Conservation (phyloP, 805 yeast genomes). For the Lipomyces japonicus region DNA sequence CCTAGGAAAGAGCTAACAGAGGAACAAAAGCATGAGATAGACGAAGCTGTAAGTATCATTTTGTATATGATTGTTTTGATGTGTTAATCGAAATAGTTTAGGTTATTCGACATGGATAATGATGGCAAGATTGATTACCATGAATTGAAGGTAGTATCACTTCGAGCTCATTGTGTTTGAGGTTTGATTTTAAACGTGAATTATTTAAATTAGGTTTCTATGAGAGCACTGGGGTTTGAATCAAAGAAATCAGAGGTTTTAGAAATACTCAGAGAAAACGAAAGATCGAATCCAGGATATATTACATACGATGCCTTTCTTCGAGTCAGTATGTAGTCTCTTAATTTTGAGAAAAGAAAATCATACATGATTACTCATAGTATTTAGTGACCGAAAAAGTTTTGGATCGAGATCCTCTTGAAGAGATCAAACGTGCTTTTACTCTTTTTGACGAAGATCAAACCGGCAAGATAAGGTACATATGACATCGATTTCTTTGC, state of each 20-base stretch:
- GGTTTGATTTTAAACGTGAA: neutral
- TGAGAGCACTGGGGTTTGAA: conserved; percentile 92
- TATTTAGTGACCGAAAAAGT: conserved; percentile 68
- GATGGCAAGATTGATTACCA: conserved; percentile 91
- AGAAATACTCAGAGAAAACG: conserved; percentile 74
- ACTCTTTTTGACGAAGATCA: conserved; percentile 80
- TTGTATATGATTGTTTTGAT: neutral
- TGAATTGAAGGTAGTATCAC: conserved; percentile 73
- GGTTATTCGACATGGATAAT: conserved; percentile 84
- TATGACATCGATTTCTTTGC: neutral
- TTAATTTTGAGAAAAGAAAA: neutral
- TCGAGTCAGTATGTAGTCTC: conserved; percentile 54
- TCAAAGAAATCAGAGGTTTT: conserved; percentile 73
- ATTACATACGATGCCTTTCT: conserved; percentile 80
- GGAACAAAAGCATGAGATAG: conserved; percentile 60
- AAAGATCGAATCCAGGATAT: conserved; percentile 65
- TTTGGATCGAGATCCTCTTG: conserved; percentile 85
- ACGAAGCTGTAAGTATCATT: conserved; percentile 48
- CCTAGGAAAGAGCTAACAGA: conserved; percentile 39
- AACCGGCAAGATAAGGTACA: conserved; percentile 67
- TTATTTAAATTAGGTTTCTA: conserved; percentile 80
- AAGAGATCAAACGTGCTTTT: conserved; percentile 88
- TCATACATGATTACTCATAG: conserved; percentile 15
- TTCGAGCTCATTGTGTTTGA: neutral
- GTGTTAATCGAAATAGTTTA: conserved; percentile 43